phyloP scores from a whole-genome alignment of 441 rosid species.

The Euphorbia schlechtendalii region DNA sequence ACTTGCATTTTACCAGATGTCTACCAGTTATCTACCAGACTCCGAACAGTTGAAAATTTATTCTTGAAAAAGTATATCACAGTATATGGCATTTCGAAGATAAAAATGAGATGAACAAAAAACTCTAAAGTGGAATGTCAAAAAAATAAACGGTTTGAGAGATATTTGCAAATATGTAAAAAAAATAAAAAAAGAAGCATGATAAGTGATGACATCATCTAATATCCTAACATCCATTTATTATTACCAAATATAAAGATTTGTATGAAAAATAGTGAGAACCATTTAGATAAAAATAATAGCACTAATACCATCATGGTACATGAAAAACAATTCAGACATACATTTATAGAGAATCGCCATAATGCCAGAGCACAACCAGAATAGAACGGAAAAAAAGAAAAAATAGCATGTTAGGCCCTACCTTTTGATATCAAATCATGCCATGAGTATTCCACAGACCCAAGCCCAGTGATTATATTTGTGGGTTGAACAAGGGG shows the following conservation, averaged over 20 bases:
- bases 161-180: too few relatives aligned
- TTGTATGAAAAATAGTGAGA: background rate
- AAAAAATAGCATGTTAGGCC: slow-evolving; percentile 21
- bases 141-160: too few relatives aligned
- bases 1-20: too few relatives aligned
- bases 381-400: background rate
- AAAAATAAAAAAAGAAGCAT: too few relatives aligned
- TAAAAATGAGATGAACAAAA: too few relatives aligned
- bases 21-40: too few relatives aligned
- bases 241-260: slow-evolving; percentile 1
- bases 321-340: background rate
- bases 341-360: background rate
- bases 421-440: slow-evolving; percentile 86
- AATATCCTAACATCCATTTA: background rate
- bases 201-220: too few relatives aligned
- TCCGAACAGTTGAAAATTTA: too few relatives aligned
- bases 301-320: background rate
- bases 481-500: slow-evolving; percentile 84
- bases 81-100: too few relatives aligned
- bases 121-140: too few relatives aligned
- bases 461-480: slow-evolving; percentile 39
- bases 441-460: slow-evolving; percentile 83
- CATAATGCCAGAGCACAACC: too few relatives aligned
- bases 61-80: too few relatives aligned
- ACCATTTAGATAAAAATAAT: background rate